Conservation (phyloP, 495 filamentous ascomycete genomes). For the Pseudevernia furfuracea region DNA sequence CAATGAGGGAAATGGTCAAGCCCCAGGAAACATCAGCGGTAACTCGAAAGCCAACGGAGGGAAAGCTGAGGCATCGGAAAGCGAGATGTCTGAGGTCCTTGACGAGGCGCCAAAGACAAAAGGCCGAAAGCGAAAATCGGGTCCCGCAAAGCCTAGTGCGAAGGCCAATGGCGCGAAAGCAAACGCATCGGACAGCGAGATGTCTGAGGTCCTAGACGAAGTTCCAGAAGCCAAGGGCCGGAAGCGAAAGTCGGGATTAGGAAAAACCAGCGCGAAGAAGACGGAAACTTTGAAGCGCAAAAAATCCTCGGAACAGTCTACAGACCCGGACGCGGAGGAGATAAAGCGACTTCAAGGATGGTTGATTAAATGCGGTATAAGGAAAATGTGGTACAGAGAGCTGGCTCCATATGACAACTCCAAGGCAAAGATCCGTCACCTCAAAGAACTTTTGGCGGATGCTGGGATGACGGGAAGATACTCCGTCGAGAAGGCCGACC, state of each 20-base stretch:
- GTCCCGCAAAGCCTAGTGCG: conserved; percentile 26
- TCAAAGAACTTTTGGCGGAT: conserved; percentile 68
- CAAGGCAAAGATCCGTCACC: conserved; percentile 75
- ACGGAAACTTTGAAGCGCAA: conserved; percentile 25
- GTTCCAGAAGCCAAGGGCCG: conserved; percentile 49
- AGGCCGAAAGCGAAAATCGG: conserved; percentile 38
- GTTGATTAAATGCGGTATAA: conserved; percentile 84
- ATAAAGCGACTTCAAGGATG: conserved; percentile 88
- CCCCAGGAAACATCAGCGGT: neutral
- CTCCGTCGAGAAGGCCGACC: conserved; percentile 69
- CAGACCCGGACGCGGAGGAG: conserved; percentile 61
- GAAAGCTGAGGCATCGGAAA: conserved; percentile 54
- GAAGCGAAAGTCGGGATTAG: conserved; percentile 33
- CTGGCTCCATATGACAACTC: conserved; percentile 64
- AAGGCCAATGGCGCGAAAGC: conserved; percentile 2
- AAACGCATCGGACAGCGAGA: neutral
- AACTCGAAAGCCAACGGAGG: conserved; percentile 24
- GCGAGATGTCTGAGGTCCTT: conserved; percentile 72
- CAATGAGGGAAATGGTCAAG: neutral
- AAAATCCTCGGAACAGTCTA: conserved; percentile 31
- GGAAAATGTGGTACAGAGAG: conserved; percentile 84
- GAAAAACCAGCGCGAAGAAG: conserved; percentile 26
- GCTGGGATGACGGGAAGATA: conserved; percentile 83
- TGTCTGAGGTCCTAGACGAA: conserved; percentile 66
- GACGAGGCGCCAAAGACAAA: conserved; percentile 59